Conservation (phyloP, 2,329 filamentous ascomycete species). For the Cytospora paraplurivora region DNA sequence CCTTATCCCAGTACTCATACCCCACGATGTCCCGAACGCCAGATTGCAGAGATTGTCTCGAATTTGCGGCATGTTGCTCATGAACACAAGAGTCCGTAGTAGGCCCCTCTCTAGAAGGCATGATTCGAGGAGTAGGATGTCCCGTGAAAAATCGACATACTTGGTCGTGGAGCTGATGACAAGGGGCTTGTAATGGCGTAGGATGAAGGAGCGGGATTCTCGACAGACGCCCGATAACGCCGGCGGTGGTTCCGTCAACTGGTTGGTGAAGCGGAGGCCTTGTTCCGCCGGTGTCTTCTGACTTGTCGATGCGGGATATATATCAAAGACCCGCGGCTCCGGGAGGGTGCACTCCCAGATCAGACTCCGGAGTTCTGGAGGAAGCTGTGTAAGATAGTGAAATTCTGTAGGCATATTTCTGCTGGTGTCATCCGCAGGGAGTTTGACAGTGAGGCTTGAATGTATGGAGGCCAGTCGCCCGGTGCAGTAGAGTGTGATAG, state of each 20-base stretch:
- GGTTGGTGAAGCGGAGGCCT: constrained; percentile 50
- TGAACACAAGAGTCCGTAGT: constrained; percentile 48
- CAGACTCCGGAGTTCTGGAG: constrained; percentile 48
- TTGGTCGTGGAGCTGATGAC: constrained; percentile 50
- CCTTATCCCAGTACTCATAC: constrained; percentile 45
- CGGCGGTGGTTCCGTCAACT: constrained; percentile 48
- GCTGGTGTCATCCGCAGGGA: constrained; percentile 23
- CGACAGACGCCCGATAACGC: constrained; percentile 47
- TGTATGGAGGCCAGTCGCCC: constrained; percentile 30
- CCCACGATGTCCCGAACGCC: constrained; percentile 51
- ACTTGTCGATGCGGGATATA: constrained; percentile 48
- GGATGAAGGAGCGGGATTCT: constrained; percentile 47
- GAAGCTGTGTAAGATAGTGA: constrained; percentile 39
- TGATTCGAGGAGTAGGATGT: constrained; percentile 50
- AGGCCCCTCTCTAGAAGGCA: constrained; percentile 51
- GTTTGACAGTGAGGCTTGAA: constrained; percentile 31
- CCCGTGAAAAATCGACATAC: constrained; percentile 48
- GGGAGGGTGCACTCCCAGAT: constrained; percentile 51
- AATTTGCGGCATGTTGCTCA: constrained; percentile 49
- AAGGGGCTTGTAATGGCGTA: constrained; percentile 48
- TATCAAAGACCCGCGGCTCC: constrained; percentile 48
- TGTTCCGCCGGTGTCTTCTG: constrained; percentile 44
- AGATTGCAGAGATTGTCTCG: constrained; percentile 44
- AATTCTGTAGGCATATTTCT: constrained; percentile 33
- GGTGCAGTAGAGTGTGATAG: background rate